These are phyloP conservation scores for Cyberlindnera amylophila DNA, from an alignment of 805 yeast genomes.

Conservation along the genomic window DNA sequence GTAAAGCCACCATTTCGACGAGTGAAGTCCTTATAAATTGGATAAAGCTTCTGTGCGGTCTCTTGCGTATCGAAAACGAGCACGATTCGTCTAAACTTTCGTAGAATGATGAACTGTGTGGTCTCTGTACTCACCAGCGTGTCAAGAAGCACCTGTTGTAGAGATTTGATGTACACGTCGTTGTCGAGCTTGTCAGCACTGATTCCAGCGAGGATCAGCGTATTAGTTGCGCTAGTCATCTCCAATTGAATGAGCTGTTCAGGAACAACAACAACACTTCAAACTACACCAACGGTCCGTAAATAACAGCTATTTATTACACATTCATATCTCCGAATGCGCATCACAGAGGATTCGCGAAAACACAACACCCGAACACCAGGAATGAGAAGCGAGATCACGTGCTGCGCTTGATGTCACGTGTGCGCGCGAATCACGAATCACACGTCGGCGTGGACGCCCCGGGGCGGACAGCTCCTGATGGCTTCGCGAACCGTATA, in stretches of 20 bases:
- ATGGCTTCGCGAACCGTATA: constrained; percentile 3
- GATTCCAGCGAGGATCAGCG: constrained; percentile 27
- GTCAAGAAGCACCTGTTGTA: constrained; percentile 26
- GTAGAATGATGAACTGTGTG: constrained; percentile 29
- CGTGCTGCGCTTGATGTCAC: too few relatives aligned
- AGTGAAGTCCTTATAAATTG: constrained; percentile 4
- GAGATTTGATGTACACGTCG: constrained; percentile 13
- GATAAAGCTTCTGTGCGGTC: constrained; percentile 10
- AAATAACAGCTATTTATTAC: too few relatives aligned
- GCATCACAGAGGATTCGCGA: too few relatives aligned
- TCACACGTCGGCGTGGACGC: too few relatives aligned
- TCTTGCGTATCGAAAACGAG: constrained; percentile 21
- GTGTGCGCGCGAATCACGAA: too few relatives aligned
- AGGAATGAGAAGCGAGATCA: too few relatives aligned
- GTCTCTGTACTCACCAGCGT: constrained; percentile 18
- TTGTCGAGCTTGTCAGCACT: constrained; percentile 16
- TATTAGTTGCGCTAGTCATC: constrained; percentile 21
- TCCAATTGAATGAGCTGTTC: background rate
- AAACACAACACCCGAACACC: too few relatives aligned
- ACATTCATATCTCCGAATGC: too few relatives aligned
- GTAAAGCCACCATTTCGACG: constrained; percentile 5
- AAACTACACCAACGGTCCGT: too few relatives aligned
- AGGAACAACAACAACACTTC: background rate
- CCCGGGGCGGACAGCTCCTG: constrained; percentile 8
- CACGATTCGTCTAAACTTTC: constrained; percentile 24